Conservation (phyloP, 2,329 filamentous ascomycete genomes). For the Calonectria honghensis region DNA sequence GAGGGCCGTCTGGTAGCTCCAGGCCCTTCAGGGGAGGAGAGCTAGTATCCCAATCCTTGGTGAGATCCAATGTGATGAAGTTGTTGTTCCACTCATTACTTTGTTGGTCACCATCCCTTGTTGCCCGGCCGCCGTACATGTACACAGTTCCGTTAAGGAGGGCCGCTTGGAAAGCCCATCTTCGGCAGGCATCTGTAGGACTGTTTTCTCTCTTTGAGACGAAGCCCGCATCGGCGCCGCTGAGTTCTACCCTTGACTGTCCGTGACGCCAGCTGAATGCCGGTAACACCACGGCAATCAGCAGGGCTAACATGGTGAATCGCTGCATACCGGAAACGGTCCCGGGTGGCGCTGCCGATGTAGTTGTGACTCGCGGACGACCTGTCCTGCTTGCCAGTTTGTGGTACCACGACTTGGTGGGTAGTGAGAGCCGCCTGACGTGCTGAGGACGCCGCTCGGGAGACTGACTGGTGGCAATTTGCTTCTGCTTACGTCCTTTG, state of each 20-base stretch:
- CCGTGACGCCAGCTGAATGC: constrained; percentile 65
- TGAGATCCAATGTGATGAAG: constrained; percentile 83
- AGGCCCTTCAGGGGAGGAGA: constrained; percentile 78
- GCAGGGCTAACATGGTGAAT: constrained; percentile 68
- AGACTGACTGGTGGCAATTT: constrained; percentile 1
- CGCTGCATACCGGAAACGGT: constrained; percentile 65
- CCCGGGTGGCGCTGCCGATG: constrained; percentile 65
- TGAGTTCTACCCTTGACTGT: constrained; percentile 61
- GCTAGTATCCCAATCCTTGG: constrained; percentile 81
- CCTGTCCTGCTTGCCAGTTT: constrained; percentile 62
- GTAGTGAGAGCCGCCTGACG: constrained; percentile 43
- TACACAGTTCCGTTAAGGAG: constrained; percentile 85
- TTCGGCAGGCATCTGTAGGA: constrained; percentile 72
- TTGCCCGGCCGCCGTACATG: constrained; percentile 83
- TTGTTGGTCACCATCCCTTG: constrained; percentile 73
- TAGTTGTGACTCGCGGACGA: constrained; percentile 65
- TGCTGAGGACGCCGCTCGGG: constrained; percentile 35
- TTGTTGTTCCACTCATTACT: constrained; percentile 84
- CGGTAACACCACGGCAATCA: constrained; percentile 71
- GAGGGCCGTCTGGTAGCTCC: constrained; percentile 79
- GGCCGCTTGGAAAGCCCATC: constrained; percentile 82
- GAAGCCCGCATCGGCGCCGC: constrained; percentile 69
- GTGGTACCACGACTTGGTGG: constrained; percentile 64
- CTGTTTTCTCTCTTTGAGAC: constrained; percentile 57
- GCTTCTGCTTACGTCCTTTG: constrained; percentile 32